Evolutionary conservation across 2,329 filamentous ascomycete species (phyloP), one percentile per base, ranked within the genome.

Genomic region (Niveomyces coronatus): DNA sequence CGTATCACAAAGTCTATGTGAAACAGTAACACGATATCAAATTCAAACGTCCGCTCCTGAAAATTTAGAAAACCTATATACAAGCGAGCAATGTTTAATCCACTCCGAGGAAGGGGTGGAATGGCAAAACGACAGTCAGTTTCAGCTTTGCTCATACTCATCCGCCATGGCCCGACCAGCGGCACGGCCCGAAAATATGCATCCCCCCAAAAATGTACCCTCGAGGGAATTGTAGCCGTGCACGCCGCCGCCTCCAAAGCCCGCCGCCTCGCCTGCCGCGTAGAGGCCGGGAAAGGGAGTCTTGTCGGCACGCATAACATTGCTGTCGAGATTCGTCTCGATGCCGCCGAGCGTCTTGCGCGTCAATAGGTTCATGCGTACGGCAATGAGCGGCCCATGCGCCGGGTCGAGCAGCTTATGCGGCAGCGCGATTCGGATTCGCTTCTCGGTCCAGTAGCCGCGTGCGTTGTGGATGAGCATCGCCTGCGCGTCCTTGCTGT

Each of bases 181-280:
- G 1, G 67, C 67, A 5, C 73, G 56, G 0, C 75, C 74, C 0
- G 74, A 77, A 47, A 79, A 79, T 46, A 79, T 76, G 42, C 74
- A 79, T 1, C 74, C 74, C 11, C 74, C 74, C 4, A 79, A 47
- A 48, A 79, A 79, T 0, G 74, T 78, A 1, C 75, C 74, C 52
- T 79, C 74, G 24, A 79, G 65, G 2, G 74, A 70, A 46, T 63
- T 75, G 47, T 79, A 78, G 0, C 74, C 75, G 45, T 79, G 75
- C 1, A 78, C 70, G 13, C 75, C 74, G 2, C 74, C 74, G 3
- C 75, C 74, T 0, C 74, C 74, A 41, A 79, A 79, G 0, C 74
- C 74, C 0, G 74, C 72, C 1, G 61, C 71, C 50, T 79, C 74
- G 5, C 74, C 74, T 0, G 74, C 74, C 1, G 74, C 73, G 39